These are phyloP conservation scores for Penicillium sp. DNA, from an alignment of 2,329 filamentous ascomycete genomes.

Conservation along the genomic window DNA sequence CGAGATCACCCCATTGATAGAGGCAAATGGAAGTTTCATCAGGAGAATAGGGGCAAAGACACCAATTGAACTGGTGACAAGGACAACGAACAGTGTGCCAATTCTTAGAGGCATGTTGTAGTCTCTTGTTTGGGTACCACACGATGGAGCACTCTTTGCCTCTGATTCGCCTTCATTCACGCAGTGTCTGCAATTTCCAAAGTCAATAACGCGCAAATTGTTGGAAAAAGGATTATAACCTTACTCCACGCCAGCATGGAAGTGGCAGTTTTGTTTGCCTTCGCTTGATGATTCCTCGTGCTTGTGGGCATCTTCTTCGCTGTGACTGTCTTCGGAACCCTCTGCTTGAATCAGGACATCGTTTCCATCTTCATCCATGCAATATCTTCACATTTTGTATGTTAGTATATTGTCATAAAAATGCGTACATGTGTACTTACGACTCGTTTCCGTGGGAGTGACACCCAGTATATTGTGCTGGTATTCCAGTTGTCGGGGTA, in stretches of 20 bases:
- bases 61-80: conserved; percentile 66
- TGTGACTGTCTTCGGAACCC: conserved; percentile 3
- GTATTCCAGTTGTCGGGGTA: conserved; percentile 56
- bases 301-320: conserved; percentile 24
- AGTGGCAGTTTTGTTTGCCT: conserved; percentile 60
- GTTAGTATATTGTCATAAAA: neutral
- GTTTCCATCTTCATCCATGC: conserved; percentile 57
- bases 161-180: conserved; percentile 50
- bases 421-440: conserved; percentile 38
- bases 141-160: conserved; percentile 38
- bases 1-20: conserved; percentile 51
- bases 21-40: conserved; percentile 55
- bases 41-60: conserved; percentile 68
- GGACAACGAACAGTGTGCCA: conserved; percentile 69
- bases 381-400: conserved; percentile 50
- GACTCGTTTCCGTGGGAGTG: conserved; percentile 59
- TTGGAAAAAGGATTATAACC: conserved; percentile 27
- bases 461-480: conserved; percentile 63
- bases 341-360: conserved; percentile 57
- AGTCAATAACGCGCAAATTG: conserved; percentile 2
- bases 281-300: conserved; percentile 29
- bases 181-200: conserved; percentile 48
- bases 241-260: conserved; percentile 72
- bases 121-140: conserved; percentile 51
- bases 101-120: conserved; percentile 69